phyloP scores from a whole-genome alignment of 805 yeast genomes.

The Candida coquimbonensis region DNA sequence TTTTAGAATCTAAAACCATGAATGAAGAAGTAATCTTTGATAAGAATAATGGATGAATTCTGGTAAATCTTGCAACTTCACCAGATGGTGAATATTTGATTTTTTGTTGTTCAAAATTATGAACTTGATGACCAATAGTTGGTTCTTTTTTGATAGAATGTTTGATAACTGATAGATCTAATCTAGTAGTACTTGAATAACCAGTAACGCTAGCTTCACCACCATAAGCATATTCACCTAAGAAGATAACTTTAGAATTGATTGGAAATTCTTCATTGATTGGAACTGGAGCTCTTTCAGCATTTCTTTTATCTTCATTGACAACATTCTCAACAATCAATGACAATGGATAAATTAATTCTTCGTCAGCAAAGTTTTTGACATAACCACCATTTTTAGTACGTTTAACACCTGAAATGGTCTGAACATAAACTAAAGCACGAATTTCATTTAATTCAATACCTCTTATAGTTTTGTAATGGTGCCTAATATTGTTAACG shows the following conservation, averaged over 20 bases:
- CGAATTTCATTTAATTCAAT: slow-evolving; percentile 46
- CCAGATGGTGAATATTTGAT: slow-evolving; percentile 58
- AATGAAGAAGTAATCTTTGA: slow-evolving; percentile 73
- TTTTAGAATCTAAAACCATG: slow-evolving; percentile 47
- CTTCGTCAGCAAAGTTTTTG: slow-evolving; percentile 54
- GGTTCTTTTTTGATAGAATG: slow-evolving; percentile 49
- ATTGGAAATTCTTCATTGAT: slow-evolving; percentile 77
- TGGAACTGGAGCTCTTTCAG: slow-evolving; percentile 68
- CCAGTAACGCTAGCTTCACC: slow-evolving; percentile 64
- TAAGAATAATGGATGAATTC: slow-evolving; percentile 56
- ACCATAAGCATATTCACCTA: slow-evolving; percentile 88
- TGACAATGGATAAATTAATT: slow-evolving; percentile 68
- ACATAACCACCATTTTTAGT: slow-evolving; percentile 64
- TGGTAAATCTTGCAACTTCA: slow-evolving; percentile 53
- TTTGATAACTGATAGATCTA: slow-evolving; percentile 48
- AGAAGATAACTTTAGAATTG: slow-evolving; percentile 62
- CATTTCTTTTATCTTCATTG: slow-evolving; percentile 67
- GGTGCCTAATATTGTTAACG: slow-evolving; percentile 31
- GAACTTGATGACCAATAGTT: slow-evolving; percentile 53
- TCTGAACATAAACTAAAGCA: slow-evolving; percentile 62
- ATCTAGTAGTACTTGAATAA: slow-evolving; percentile 38
- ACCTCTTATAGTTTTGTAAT: slow-evolving; percentile 52
- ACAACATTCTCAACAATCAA: slow-evolving; percentile 67
- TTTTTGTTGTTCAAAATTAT: slow-evolving; percentile 45
- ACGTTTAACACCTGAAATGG: slow-evolving; percentile 73